Evolutionary conservation across 129 eudicot species (phyloP), one percentile per base, ranked within the genome.

Genomic region (Artemisia annua): DNA sequence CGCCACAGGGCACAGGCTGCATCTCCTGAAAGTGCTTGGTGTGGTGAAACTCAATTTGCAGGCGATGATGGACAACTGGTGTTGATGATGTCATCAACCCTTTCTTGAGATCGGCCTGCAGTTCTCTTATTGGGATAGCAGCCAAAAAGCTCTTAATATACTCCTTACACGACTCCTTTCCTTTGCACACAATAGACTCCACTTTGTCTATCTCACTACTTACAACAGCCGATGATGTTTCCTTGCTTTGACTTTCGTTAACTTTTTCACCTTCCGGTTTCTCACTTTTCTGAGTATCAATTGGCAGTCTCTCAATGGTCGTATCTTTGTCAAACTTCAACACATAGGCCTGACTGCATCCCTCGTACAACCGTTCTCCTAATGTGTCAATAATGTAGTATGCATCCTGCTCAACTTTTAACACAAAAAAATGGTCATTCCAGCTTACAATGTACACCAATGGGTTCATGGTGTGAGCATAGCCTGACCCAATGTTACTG

Each of bases 361-460:
- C 98, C 76, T 93, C 98, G 13, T 85, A 85, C 18, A 93, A 78
- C 78, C 98, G 79, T 75, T 93, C 98, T 11, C 98, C 98, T 65
- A 93, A 72, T 16, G 98, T 93, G 82, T 93, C 98, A 20, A 93
- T 81, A 65, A 93, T 81, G 69, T 87, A 93, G 77, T 89, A 93
- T 15, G 96, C 98, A 28, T 87, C 90, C 0, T 71, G 70, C 49
- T 87, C 98, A 55, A 93, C 92, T 75, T 88, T 95, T 75, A 95
- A 87, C 69, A 95, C 84, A 66, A 95, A 95, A 79, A 95, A 93
- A 58, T 95, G 99, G 80, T 95, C 99, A 49, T 95, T 95, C 99
- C 99, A 95, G 67, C 99, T 95, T 26, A 95, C 73, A 14, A 95
- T 85, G 62, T 86, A 95, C 44, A 95, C 83, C 62, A 77, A 79